Percentiles rank a stretch among this genome's conserved stretches.
These are phyloP conservation scores for Climacium dendroides DNA, from an alignment of 225 moss, liverwort and hornwort genomes.

Conservation along the genomic window DNA sequence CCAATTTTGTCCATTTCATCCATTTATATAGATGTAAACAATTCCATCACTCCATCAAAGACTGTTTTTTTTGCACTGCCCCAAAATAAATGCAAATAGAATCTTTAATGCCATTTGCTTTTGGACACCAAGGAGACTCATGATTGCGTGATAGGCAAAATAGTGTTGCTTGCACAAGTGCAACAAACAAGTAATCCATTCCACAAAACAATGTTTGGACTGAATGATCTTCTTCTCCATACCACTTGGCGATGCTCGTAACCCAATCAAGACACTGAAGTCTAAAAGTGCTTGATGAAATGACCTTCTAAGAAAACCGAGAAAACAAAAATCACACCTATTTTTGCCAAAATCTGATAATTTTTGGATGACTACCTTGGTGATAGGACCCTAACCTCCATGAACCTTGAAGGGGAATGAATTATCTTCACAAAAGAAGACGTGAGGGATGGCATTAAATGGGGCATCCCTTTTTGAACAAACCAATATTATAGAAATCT, in stretches of 20 bases:
- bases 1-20: accelerated
- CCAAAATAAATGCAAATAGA: neutral
- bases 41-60: neutral
- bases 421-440: too few relatives aligned
- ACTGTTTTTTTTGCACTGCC: accelerated
- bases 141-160: too few relatives aligned
- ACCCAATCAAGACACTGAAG: too few relatives aligned
- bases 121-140: too few relatives aligned
- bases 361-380: neutral
- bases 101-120: neutral
- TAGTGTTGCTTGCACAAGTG: too few relatives aligned
- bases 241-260: too few relatives aligned
- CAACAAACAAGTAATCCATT: neutral
- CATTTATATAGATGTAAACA: neutral
- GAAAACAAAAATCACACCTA: accelerated
- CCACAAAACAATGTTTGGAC: too few relatives aligned
- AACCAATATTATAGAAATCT: neutral
- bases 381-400: too few relatives aligned
- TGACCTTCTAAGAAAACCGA: accelerated
- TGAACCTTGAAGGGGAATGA: too few relatives aligned
- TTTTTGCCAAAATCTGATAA: neutral
- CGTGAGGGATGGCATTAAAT: too few relatives aligned
- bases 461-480: too few relatives aligned
- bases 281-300: neutral
- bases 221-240: too few relatives aligned